A percentile compares a stretch with the other conserved stretches of the same genome.
Conservation (phyloP, 805 yeast species). For the Brettanomyces naardenensis region DNA sequence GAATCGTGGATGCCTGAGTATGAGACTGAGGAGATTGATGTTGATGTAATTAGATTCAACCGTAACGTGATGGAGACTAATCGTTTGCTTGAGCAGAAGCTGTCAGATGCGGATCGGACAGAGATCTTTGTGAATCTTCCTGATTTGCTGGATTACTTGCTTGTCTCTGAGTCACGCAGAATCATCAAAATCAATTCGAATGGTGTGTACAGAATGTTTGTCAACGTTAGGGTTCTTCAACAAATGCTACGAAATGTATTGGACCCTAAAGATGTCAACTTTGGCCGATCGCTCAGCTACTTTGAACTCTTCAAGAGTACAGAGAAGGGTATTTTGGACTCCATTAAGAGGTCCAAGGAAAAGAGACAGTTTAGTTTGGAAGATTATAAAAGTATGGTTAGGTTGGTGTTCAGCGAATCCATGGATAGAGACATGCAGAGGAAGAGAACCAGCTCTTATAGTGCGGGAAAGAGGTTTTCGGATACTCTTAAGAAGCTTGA, state of each 20-base stretch:
- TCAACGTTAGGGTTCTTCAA: conserved; percentile 58
- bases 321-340: conserved; percentile 39
- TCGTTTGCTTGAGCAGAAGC: conserved; percentile 28
- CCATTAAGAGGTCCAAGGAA: conserved; percentile 14
- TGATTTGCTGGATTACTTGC: conserved; percentile 18
- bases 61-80: conserved; percentile 39
- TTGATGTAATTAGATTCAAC: conserved; percentile 42
- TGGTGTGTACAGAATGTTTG: conserved; percentile 51
- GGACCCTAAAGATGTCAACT: conserved; percentile 46
- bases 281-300: conserved; percentile 43
- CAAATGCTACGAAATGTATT: conserved; percentile 59
- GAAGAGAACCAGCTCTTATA: conserved; percentile 16
- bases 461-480: conserved; percentile 18
- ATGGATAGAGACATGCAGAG: conserved; percentile 14
- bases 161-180: conserved; percentile 41
- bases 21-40: conserved; percentile 55
- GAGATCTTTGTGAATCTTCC: conserved; percentile 42
- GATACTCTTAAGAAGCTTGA: conserved; percentile 16
- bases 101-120: conserved; percentile 22
- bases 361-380: conserved; percentile 25
- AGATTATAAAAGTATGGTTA: conserved; percentile 43
- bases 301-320: conserved; percentile 46
- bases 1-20: conserved; percentile 43
- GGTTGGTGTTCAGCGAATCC: conserved; percentile 43
- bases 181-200: conserved; percentile 43